Evolutionary conservation across 495 filamentous ascomycete genomes (phyloP).

Genomic region (Aspergillus wentii): DNA sequence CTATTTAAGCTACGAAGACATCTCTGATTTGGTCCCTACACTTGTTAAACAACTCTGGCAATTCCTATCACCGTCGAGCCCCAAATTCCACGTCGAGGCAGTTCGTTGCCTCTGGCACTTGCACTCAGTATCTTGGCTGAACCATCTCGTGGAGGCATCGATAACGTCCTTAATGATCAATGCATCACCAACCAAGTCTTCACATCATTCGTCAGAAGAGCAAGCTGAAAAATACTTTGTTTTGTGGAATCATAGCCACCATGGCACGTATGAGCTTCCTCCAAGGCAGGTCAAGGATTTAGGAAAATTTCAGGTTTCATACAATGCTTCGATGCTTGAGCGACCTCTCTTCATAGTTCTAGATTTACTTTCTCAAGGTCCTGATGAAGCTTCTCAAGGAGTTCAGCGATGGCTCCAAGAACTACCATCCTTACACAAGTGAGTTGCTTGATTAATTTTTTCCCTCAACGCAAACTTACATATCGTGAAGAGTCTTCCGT

Average conservation of each 20-base stretch:
- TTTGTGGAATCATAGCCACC: conserved; percentile 75
- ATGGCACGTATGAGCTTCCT: conserved; percentile 52
- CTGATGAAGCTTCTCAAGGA: conserved; percentile 67
- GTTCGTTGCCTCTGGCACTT: conserved; percentile 82
- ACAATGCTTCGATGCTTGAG: conserved; percentile 61
- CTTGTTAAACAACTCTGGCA: conserved; percentile 71
- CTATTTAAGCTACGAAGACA: conserved; percentile 49
- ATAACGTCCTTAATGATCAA: conserved; percentile 70
- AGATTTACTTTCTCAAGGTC: conserved; percentile 70
- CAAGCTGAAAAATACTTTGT: conserved; percentile 57
- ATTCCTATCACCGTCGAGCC: conserved; percentile 71
- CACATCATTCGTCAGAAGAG: conserved; percentile 27
- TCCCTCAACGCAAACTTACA: conserved; percentile 8
- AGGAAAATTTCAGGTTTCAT: conserved; percentile 28
- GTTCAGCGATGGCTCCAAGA: conserved; percentile 79
- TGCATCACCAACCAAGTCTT: conserved; percentile 18
- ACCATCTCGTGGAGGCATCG: conserved; percentile 68
- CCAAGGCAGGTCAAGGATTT: conserved; percentile 46
- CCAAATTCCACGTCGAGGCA: conserved; percentile 90
- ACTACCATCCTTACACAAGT: conserved; percentile 48
- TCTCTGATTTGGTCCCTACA: conserved; percentile 61
- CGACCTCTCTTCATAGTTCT: conserved; percentile 79
- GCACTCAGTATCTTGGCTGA: conserved; percentile 58
- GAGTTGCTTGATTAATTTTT: conserved; percentile 6
- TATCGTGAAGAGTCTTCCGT: conserved; percentile 32